Percentiles rank a stretch among this genome's conserved stretches.
These are phyloP conservation scores for Exophiala sp. DNA, from an alignment of 2,329 filamentous ascomycete genomes.

Conservation along the genomic window DNA sequence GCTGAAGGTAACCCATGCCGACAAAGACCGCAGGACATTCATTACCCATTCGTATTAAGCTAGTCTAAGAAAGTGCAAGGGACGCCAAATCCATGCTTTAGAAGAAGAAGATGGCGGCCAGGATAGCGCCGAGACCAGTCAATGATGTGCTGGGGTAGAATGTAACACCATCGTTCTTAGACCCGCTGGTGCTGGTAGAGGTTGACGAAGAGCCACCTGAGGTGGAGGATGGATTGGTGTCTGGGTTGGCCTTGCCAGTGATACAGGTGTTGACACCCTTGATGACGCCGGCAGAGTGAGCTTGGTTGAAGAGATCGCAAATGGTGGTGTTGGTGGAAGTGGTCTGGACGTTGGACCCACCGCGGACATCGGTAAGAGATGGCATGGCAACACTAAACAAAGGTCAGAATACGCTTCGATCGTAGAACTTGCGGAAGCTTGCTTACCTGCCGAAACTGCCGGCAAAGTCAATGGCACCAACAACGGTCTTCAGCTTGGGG, in stretches of 20 bases:
- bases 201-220: slow-evolving; percentile 16
- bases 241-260: slow-evolving; percentile 35
- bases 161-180: slow-evolving; percentile 7
- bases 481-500: slow-evolving; percentile 63
- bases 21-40: slow-evolving; percentile 13
- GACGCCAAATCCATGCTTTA: slow-evolving; percentile 24
- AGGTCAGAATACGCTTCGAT: slow-evolving; percentile 33
- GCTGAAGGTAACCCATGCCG: slow-evolving; percentile 15
- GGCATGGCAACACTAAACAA: slow-evolving; percentile 65
- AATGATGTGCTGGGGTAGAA: slow-evolving; percentile 20
- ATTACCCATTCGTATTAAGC: slow-evolving; percentile 24
- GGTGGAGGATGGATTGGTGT: slow-evolving; percentile 20
- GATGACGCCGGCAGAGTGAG: slow-evolving; percentile 42
- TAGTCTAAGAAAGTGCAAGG: slow-evolving; percentile 24
- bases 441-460: slow-evolving; percentile 62
- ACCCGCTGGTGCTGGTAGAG: slow-evolving; percentile 14
- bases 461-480: slow-evolving; percentile 77
- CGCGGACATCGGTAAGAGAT: slow-evolving; percentile 63
- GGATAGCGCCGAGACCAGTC: slow-evolving; percentile 24
- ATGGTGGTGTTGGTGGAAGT: slow-evolving; percentile 56
- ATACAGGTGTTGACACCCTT: slow-evolving; percentile 48
- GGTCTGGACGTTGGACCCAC: slow-evolving; percentile 67
- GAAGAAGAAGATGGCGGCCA: slow-evolving; percentile 28
- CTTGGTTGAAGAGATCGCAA: slow-evolving; percentile 54
- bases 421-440: background rate